Conservation (phyloP, 306 rosid species). For the Dryas octopetala region DNA sequence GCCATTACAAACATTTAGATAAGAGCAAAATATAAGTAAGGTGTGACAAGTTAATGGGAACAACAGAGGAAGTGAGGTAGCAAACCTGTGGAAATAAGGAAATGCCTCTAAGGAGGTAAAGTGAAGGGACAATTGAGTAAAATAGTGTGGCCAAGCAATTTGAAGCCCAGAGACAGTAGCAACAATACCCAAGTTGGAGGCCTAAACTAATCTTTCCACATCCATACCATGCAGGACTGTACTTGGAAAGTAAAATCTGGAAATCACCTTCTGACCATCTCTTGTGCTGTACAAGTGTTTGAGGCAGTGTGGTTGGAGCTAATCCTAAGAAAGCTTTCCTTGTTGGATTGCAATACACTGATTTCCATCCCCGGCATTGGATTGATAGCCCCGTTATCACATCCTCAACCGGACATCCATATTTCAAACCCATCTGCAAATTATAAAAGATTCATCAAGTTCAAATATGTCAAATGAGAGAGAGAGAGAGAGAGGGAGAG, state of each 20-base stretch:
- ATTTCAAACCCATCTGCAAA: constrained; percentile 62
- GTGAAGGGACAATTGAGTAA: constrained; percentile 68
- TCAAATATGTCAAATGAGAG: background rate
- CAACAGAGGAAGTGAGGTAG: background rate
- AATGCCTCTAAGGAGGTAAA: constrained; percentile 57
- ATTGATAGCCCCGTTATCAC: constrained; percentile 73
- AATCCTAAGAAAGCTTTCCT: constrained; percentile 71
- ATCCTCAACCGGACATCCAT: constrained; percentile 83
- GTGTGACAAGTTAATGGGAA: background rate
- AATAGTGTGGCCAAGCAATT: constrained; percentile 48
- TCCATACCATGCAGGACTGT: constrained; percentile 59
- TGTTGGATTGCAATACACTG: constrained; percentile 58
- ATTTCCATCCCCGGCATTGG: constrained; percentile 71
- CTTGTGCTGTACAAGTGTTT: constrained; percentile 67
- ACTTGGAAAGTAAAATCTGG: constrained; percentile 55
- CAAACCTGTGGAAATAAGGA: constrained; percentile 71
- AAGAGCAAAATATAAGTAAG: background rate
- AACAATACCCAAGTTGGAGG: constrained; percentile 56
- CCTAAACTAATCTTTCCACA: constrained; percentile 55
- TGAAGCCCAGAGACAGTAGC: constrained; percentile 59
- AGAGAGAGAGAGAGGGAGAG: background rate
- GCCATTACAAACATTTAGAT: background rate
- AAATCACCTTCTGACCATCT: constrained; percentile 88
- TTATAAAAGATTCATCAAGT: background rate
- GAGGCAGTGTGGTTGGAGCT: constrained; percentile 53